A percentile compares a stretch with the other conserved stretches of the same genome.
Conservation (phyloP, 495 filamentous ascomycete species). For the Penicillium mononematosum region DNA sequence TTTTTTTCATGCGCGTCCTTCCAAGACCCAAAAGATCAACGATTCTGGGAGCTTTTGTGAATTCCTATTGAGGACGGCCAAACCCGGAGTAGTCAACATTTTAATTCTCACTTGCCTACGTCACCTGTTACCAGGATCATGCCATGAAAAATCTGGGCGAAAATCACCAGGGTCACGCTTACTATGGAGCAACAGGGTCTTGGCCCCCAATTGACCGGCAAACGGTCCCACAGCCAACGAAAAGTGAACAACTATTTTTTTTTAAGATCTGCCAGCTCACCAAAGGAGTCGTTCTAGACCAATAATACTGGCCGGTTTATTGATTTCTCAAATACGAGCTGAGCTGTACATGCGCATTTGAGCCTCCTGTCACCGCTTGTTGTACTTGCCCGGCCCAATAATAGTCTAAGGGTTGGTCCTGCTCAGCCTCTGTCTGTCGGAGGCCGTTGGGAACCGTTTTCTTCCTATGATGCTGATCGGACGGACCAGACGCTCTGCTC, state of each 20-base stretch:
- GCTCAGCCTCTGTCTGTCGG: not conserved
- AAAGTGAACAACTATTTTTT: not conserved
- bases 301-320: not conserved
- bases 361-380: conserved; percentile 8
- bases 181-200: not conserved
- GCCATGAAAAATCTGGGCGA: not conserved
- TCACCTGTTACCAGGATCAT: conserved; percentile 5
- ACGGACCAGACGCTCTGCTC: not conserved
- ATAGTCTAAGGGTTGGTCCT: not conserved
- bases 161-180: not conserved
- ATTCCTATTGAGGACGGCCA: too few relatives aligned
- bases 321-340: conserved; percentile 1
- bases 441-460: not conserved
- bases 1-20: not conserved
- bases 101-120: not conserved
- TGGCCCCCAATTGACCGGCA: not conserved
- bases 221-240: conserved; percentile 1
- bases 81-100: not conserved
- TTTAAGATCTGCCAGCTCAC: not conserved
- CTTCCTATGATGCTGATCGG: conserved; percentile 1
- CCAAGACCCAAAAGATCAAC: too few relatives aligned
- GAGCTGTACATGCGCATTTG: conserved; percentile 1
- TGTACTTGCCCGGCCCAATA: not conserved
- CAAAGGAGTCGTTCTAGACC: not conserved
- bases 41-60: too few relatives aligned